phyloP scores from a whole-genome alignment of 371 early-diverging fungal species.

The Mortierella sp. region DNA sequence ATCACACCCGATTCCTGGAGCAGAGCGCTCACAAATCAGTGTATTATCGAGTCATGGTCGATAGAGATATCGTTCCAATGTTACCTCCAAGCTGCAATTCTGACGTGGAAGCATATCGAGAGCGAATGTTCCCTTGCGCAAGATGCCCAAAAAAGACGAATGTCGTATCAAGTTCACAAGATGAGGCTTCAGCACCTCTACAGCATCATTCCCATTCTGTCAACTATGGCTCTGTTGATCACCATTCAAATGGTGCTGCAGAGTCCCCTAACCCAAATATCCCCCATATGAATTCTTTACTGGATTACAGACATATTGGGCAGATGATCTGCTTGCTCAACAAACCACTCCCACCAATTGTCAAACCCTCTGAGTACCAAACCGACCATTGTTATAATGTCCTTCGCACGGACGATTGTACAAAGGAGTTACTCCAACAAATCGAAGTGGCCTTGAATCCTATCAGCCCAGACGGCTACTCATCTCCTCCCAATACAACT shows the following conservation, averaged over 20 bases:
- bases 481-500: background rate
- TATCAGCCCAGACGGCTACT: background rate
- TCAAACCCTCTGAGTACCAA: conserved; percentile 38
- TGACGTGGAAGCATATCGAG: conserved; percentile 17
- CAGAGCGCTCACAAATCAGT: conserved; percentile 23
- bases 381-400: conserved; percentile 25
- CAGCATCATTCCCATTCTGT: background rate
- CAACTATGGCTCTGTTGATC: conserved; percentile 13
- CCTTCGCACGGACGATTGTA: conserved; percentile 17
- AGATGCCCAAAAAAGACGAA: conserved; percentile 10
- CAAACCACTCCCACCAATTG: conserved; percentile 12
- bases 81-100: conserved; percentile 44
- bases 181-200: background rate
- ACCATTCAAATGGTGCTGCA: background rate
- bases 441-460: conserved; percentile 5
- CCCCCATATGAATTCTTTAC: conserved; percentile 23
- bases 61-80: conserved; percentile 43
- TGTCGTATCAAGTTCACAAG: background rate
- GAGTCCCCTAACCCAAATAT: background rate
- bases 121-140: conserved; percentile 29
- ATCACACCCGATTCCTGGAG: conserved; percentile 17
- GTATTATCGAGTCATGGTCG: conserved; percentile 41
- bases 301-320: conserved; percentile 49
- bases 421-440: conserved; percentile 15
- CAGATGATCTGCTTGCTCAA: conserved; percentile 37